These are phyloP conservation scores for Kluyveromyces wickerhamii DNA, from an alignment of 805 yeast species.

Conservation along the genomic window DNA sequence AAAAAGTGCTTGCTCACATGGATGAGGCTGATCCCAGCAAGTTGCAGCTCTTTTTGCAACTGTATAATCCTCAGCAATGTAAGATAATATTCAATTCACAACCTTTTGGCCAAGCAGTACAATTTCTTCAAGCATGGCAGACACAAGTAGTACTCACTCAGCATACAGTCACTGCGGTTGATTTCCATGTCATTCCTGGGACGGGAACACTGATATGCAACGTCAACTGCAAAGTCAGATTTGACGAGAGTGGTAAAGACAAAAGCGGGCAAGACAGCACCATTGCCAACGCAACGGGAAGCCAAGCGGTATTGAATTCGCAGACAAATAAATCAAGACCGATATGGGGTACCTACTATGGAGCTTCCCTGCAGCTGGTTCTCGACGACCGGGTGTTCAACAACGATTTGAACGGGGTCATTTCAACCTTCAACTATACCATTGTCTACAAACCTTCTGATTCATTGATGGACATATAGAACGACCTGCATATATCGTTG, in stretches of 20 bases:
- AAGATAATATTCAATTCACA: slow-evolving; percentile 26
- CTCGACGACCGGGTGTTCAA: slow-evolving; percentile 41
- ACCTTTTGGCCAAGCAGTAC: slow-evolving; percentile 25
- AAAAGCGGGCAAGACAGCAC: slow-evolving; percentile 59
- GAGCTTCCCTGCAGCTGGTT: slow-evolving; percentile 51
- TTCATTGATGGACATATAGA: slow-evolving; percentile 27
- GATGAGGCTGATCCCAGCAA: slow-evolving; percentile 28
- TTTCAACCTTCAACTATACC: slow-evolving; percentile 58
- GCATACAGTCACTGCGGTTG: slow-evolving; percentile 57
- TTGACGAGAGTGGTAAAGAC: slow-evolving; percentile 68
- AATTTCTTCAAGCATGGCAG: slow-evolving; percentile 28
- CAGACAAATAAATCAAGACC: slow-evolving; percentile 34
- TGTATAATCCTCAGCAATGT: slow-evolving; percentile 20
- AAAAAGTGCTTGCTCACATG: slow-evolving; percentile 28
- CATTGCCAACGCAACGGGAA: slow-evolving; percentile 20
- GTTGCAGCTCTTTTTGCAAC: slow-evolving; percentile 21
- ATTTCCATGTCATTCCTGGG: slow-evolving; percentile 62
- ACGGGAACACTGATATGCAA: slow-evolving; percentile 46
- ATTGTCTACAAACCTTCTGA: slow-evolving; percentile 57
- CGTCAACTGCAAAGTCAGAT: slow-evolving; percentile 52
- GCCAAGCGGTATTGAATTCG: slow-evolving; percentile 2
- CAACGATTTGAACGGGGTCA: slow-evolving; percentile 30
- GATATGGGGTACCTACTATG: slow-evolving; percentile 65
- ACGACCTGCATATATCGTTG: neutral
- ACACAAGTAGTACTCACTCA: slow-evolving; percentile 37